Evolutionary conservation across 176 grass and related monocot species (phyloP).

Genomic region (Dendrocalamus sinicus): DNA sequence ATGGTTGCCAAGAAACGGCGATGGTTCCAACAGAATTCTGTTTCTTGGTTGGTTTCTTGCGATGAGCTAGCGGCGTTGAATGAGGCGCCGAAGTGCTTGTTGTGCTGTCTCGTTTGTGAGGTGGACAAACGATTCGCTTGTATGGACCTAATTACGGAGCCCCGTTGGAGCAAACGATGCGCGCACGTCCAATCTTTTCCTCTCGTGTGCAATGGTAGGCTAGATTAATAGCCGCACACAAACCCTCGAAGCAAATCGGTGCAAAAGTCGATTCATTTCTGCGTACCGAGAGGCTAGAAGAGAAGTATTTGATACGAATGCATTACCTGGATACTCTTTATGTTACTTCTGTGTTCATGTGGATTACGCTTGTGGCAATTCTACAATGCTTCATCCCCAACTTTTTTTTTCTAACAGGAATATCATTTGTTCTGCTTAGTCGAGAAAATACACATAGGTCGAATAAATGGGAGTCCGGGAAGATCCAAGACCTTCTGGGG

Average conservation of each 20-base stretch:
- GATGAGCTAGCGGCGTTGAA: background rate
- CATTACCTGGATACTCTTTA: background rate
- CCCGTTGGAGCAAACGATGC: background rate
- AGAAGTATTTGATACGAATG: background rate
- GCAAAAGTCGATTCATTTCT: background rate
- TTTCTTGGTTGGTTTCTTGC: background rate
- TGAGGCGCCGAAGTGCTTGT: background rate
- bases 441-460: background rate
- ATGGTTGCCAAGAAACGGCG: background rate
- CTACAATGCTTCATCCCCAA: background rate
- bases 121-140: background rate
- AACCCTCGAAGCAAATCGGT: too few relatives aligned
- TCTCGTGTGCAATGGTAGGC: background rate
- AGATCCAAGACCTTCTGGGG: constrained; percentile 46
- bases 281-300: background rate
- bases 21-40: background rate
- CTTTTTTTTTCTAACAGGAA: constrained; percentile 11
- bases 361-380: background rate
- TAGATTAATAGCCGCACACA: background rate
- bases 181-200: background rate
- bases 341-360: background rate
- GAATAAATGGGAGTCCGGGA: constrained; percentile 59
- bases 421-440: constrained; percentile 13
- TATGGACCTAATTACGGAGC: background rate
- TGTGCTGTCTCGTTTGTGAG: background rate